Evolutionary conservation across 805 yeast species (phyloP), one percentile per base, ranked within the genome.

Genomic region (Wickerhamomyces bovis): DNA sequence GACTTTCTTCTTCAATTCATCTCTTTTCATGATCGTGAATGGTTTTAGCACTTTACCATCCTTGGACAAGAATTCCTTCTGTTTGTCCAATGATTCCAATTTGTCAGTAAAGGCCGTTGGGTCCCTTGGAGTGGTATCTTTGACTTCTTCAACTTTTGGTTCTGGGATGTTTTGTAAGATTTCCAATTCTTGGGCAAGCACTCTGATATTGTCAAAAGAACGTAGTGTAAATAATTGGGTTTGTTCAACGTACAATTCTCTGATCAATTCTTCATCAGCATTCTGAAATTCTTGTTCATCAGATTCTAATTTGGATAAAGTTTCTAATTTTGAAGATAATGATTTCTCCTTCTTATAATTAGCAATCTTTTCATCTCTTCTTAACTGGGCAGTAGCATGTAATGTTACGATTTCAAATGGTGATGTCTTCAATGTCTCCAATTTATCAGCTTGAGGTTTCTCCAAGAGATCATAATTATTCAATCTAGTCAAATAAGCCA

Each of bases 31-130:
- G 16, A 92, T 73, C 0, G 92, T 85, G 64, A 92, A 94, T 11
- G 97, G 97, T 55, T 85, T 77, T 28, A 86, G 64, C 6, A 92
- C 83, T 62, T 83, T 85, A 3, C 98, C 98, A 36, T 77, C 77
- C 46, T 79, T 77, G 0, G 88, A 76, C 6, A 89, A 55, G 38
- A 87, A 58, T 0, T 83, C 85, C 23, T 65, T 66, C 22, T 71
- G 67, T 21, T 41, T 36, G 3, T 33, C 30, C 3, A 75, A 55
- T 2, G 64, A 54, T 56, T 85, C 94, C 7, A 87, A 55, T 49
- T 71, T 80, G 6, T 86, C 82, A 0, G 95, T 84, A 58, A 74
- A 86, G 0, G 77, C 78, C 26, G 71, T 64, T 8, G 70, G 67
- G 49, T 76, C 66, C 15, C 50, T 28, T 43, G 21, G 6, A 23